Percentiles rank a stretch among this genome's conserved stretches.
These are phyloP conservation scores for Thermothielavioides terrestris DNA, from an alignment of 495 filamentous ascomycete genomes.

Conservation along the genomic window DNA sequence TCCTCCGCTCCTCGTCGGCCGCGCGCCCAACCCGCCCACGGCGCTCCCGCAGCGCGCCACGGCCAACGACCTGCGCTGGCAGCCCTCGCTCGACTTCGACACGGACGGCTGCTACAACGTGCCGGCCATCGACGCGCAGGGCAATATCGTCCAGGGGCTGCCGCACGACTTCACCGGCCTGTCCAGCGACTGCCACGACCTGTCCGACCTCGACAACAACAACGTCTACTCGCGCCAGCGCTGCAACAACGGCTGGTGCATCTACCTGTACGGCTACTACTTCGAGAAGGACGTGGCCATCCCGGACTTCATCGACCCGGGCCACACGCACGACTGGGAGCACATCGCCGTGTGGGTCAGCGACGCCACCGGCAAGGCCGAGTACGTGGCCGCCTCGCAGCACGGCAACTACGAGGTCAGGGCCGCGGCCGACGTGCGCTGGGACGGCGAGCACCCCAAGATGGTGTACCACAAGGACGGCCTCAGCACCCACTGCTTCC, in stretches of 20 bases:
- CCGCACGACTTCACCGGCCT: conserved; percentile 25
- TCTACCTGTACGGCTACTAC: conserved; percentile 40
- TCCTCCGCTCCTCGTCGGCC: neutral
- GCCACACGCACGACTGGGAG: conserved; percentile 42
- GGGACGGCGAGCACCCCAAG: conserved; percentile 38
- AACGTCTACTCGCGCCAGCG: conserved; percentile 39
- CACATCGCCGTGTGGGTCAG: conserved; percentile 38
- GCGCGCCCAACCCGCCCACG: conserved; percentile 15
- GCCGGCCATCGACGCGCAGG: conserved; percentile 32
- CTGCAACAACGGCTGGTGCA: conserved; percentile 39
- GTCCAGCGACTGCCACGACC: conserved; percentile 29
- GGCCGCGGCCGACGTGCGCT: conserved; percentile 26
- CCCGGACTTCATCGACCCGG: conserved; percentile 24
- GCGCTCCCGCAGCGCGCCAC: conserved; percentile 36
- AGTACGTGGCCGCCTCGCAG: conserved; percentile 31
- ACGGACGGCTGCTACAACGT: conserved; percentile 42
- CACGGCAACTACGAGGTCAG: conserved; percentile 32
- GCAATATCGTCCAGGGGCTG: conserved; percentile 32
- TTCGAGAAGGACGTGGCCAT: conserved; percentile 40
- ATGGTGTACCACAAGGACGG: conserved; percentile 41
- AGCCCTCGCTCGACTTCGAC: conserved; percentile 40
- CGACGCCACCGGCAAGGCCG: conserved; percentile 14
- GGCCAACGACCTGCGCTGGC: conserved; percentile 33
- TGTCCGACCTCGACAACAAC: conserved; percentile 35
- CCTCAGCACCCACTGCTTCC: conserved; percentile 33